phyloP scores from a whole-genome alignment of 768 basidiomycete genomes.

The Agaricus blazei region DNA sequence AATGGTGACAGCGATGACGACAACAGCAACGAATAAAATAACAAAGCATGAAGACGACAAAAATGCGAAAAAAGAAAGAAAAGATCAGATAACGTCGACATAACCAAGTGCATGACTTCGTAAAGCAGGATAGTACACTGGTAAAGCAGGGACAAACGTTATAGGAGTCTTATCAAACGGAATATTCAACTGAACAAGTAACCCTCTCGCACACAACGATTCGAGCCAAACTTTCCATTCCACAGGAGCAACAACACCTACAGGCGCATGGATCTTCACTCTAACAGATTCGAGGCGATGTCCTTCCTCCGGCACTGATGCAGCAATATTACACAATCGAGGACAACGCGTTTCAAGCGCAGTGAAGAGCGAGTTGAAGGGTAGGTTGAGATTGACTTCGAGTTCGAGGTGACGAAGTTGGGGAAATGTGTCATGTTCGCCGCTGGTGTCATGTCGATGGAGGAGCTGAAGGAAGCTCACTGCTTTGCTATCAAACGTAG shows the following conservation, averaged over 20 bases:
- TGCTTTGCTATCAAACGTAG: background rate
- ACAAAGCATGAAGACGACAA: background rate
- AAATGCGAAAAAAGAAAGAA: background rate
- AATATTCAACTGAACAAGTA: conserved; percentile 8
- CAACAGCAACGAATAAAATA: background rate
- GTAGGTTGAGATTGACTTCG: conserved; percentile 7
- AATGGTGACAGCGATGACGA: too few relatives aligned
- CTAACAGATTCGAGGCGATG: background rate
- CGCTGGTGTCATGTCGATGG: background rate
- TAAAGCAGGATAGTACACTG: background rate
- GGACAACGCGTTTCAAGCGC: conserved; percentile 10
- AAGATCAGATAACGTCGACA: conserved; percentile 2
- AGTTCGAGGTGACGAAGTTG: conserved; percentile 9
- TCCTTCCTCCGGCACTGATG: background rate
- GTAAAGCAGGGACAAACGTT: conserved; percentile 1
- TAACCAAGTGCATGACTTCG: background rate
- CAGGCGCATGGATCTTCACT: conserved; percentile 8
- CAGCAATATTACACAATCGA: background rate
- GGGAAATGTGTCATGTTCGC: conserved; percentile 5
- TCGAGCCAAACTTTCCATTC: conserved; percentile 11
- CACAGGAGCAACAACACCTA: conserved; percentile 5
- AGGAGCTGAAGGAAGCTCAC: conserved; percentile 1
- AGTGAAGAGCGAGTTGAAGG: conserved; percentile 5
- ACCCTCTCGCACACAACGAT: conserved; percentile 4
- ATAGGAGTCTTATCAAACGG: conserved; percentile 10